These are phyloP conservation scores for Taxawa tesnikishii DNA, from an alignment of 2,329 filamentous ascomycete genomes.

Conservation along the genomic window DNA sequence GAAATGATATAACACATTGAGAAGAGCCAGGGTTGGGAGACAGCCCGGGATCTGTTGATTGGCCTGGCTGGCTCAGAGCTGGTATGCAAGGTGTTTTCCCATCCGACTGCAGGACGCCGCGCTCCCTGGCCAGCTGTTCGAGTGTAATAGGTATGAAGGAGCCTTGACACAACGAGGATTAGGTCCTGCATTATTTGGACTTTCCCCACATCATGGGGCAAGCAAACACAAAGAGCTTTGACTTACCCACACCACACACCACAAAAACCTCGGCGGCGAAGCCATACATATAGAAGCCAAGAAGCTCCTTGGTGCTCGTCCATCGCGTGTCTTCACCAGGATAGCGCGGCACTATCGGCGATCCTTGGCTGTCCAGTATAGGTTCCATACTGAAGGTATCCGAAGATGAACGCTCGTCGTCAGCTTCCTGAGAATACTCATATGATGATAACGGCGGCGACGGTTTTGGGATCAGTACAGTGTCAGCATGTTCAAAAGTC, in stretches of 20 bases:
- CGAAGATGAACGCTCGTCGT: neutral
- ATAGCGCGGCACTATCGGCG: conserved; percentile 43
- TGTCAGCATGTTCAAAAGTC: no score
- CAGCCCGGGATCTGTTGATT: conserved; percentile 10
- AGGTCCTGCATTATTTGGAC: no score
- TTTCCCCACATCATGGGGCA: no score
- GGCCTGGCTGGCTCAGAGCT: conserved; percentile 20
- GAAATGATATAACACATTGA: conserved; percentile 72
- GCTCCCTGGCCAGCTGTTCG: conserved; percentile 84
- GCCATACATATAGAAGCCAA: conserved; percentile 91
- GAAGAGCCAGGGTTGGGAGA: conserved; percentile 26
- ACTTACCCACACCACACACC: conserved; percentile 67
- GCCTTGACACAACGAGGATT: no score
- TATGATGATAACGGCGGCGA: no score
- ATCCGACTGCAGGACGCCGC: conserved; percentile 75
- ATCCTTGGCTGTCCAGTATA: neutral
- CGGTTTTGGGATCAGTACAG: no score
- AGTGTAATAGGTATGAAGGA: conserved; percentile 94
- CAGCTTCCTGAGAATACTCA: neutral
- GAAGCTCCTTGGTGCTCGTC: conserved; percentile 76
- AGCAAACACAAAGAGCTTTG: no score
- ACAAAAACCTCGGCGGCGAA: conserved; percentile 96
- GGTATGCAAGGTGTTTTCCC: conserved; percentile 57
- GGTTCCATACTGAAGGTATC: neutral
- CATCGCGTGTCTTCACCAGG: conserved; percentile 76